Evolutionary conservation across 768 basidiomycete genomes (phyloP).

Genomic region (Tricholoma terreum): DNA sequence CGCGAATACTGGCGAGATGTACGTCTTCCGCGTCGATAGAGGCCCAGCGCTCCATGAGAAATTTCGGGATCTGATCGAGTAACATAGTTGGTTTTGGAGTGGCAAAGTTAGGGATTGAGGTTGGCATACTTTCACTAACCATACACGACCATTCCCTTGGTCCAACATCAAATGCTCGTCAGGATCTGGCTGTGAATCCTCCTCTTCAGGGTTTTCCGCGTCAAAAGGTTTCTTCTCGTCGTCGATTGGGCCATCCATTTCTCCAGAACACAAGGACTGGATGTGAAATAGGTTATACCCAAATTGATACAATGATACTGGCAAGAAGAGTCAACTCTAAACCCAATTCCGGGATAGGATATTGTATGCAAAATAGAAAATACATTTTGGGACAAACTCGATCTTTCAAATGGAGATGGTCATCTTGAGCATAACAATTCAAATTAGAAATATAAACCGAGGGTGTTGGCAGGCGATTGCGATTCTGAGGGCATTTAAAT

Average conservation of each 20-base stretch:
- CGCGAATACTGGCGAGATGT: conserved; percentile 81
- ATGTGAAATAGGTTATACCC: too few species aligned
- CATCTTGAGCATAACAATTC: too few species aligned
- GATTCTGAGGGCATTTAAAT: too few species aligned
- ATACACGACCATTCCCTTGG: conserved; percentile 70
- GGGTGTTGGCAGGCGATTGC: too few species aligned
- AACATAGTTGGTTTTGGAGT: not conserved
- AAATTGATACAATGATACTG: too few species aligned
- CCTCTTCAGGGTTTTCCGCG: conserved; percentile 40
- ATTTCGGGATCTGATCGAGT: conserved; percentile 69
- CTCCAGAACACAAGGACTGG: not conserved
- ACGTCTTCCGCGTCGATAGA: conserved; percentile 68
- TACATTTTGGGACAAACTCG: too few species aligned
- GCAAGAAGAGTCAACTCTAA: too few species aligned
- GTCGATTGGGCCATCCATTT: conserved; percentile 27
- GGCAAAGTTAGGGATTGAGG: not conserved
- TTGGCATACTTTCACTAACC: conserved; percentile 78
- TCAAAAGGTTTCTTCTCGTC: conserved; percentile 79
- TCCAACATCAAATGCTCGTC: conserved; percentile 82
- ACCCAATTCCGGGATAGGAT: too few species aligned
- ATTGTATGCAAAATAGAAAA: too few species aligned
- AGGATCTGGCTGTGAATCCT: conserved; percentile 70
- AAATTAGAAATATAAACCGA: too few species aligned
- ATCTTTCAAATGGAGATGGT: too few species aligned
- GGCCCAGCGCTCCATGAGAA: conserved; percentile 85